A percentile compares a stretch with the other conserved stretches of the same genome.
phyloP scores from a whole-genome alignment of 108 stramenopile species.

The Conticribra guillardii region DNA sequence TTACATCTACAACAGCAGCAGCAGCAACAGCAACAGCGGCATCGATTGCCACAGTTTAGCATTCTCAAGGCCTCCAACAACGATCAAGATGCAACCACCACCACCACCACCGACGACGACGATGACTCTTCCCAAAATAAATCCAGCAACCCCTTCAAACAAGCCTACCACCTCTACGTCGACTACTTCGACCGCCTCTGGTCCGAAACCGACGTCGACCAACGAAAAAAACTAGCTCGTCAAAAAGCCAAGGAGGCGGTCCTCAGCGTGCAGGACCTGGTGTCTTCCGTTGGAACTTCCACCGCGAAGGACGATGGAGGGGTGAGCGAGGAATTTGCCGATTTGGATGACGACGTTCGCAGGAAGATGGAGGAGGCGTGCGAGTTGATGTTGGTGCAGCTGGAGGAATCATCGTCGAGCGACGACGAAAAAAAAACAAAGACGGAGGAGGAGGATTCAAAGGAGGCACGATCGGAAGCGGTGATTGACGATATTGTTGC shows the following conservation, averaged over 20 bases:
- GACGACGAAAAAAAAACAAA: neutral
- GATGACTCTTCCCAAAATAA: too few relatives aligned
- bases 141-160: slow-evolving; percentile 27
- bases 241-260: slow-evolving; percentile 41
- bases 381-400: slow-evolving; percentile 35
- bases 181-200: slow-evolving; percentile 50
- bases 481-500: slow-evolving; percentile 13
- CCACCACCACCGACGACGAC: too few relatives aligned
- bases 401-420: too few relatives aligned
- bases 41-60: too few relatives aligned
- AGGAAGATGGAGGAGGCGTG: slow-evolving; percentile 38
- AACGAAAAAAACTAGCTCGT: slow-evolving; percentile 24
- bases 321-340: slow-evolving; percentile 18
- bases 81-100: too few relatives aligned
- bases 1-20: too few relatives aligned
- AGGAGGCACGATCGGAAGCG: neutral
- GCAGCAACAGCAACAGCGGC: too few relatives aligned
- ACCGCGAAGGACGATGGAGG: neutral
- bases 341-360: slow-evolving; percentile 22
- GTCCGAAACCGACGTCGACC: slow-evolving; percentile 40
- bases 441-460: neutral
- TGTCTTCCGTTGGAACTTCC: neutral
- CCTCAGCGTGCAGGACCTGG: slow-evolving; percentile 33
- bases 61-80: too few relatives aligned
- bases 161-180: slow-evolving; percentile 47